A percentile compares a stretch with the other conserved stretches of the same genome.
These are phyloP conservation scores for Carex myosuroides DNA, from an alignment of 176 grass and related monocot genomes.

Conservation along the genomic window DNA sequence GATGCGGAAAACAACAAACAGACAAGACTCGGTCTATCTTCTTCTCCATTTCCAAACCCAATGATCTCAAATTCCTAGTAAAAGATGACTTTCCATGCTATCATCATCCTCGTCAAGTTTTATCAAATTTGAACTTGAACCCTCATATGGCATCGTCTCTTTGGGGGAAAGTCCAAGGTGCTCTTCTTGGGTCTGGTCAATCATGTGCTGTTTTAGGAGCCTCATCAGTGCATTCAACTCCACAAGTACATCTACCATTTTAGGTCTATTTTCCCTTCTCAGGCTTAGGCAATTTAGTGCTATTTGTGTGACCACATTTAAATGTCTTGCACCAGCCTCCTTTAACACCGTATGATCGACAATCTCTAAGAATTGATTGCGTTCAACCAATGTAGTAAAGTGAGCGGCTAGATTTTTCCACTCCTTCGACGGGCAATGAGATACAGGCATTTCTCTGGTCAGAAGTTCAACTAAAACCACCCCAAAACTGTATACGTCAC, in stretches of 20 bases:
- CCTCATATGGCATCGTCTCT: background rate
- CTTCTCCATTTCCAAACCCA: background rate
- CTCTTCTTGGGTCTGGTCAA: conserved; percentile 15
- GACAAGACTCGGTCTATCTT: background rate
- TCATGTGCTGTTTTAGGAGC: conserved; percentile 30
- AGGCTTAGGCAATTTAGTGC: conserved; percentile 34
- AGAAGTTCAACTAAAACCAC: conserved; percentile 45
- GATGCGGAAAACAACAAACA: background rate
- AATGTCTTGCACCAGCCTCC: conserved; percentile 33
- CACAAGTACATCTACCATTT: conserved; percentile 42
- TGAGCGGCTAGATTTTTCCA: conserved; percentile 35
- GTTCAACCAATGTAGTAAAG: conserved; percentile 28
- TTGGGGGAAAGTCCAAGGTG: background rate
- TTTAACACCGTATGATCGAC: conserved; percentile 31
- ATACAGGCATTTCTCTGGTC: conserved; percentile 45
- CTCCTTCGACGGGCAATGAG: background rate
- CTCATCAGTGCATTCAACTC: conserved; percentile 48
- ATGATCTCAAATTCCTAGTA: background rate
- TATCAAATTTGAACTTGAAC: background rate
- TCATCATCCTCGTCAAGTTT: background rate
- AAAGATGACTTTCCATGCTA: conserved; percentile 5
- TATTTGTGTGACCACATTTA: conserved; percentile 38
- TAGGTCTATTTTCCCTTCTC: conserved; percentile 39
- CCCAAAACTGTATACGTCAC: conserved; percentile 65
- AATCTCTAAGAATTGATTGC: conserved; percentile 29